Evolutionary conservation across 164 flowering plant species (phyloP).

Genomic region (Liriodendron chinense): DNA sequence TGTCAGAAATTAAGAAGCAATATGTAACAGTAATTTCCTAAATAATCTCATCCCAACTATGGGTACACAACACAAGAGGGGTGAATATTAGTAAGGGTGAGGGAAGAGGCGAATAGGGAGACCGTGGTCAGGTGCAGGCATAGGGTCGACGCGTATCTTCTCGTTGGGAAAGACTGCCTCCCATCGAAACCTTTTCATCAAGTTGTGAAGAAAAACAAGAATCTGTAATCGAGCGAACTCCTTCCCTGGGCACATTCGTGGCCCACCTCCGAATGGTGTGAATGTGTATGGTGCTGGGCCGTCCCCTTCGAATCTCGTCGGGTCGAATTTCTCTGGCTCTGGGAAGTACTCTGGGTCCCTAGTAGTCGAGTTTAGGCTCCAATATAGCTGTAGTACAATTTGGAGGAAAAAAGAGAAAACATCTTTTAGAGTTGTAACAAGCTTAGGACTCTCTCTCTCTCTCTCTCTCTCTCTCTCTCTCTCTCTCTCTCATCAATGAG

Average conservation of each 20-base stretch:
- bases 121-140: constrained; percentile 3
- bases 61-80: too few species aligned
- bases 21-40: too few species aligned
- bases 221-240: constrained; percentile 5
- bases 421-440: too few species aligned
- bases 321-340: constrained; percentile 9
- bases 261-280: constrained; percentile 8
- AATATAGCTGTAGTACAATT: neutral
- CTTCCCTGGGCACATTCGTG: constrained; percentile 8
- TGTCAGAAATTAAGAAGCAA: too few species aligned
- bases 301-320: constrained; percentile 4
- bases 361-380: neutral
- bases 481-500: too few species aligned
- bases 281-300: constrained; percentile 11
- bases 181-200: constrained; percentile 1
- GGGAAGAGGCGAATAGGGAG: constrained; percentile 6
- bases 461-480: too few species aligned
- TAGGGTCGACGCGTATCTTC: constrained; percentile 3
- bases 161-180: constrained; percentile 5
- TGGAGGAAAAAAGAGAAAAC: neutral
- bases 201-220: constrained; percentile 9
- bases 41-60: too few species aligned
- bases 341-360: constrained; percentile 3
- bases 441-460: too few species aligned
- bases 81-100: neutral